Conservation (phyloP, 164 flowering plant species). For the Annona squamosa region DNA sequence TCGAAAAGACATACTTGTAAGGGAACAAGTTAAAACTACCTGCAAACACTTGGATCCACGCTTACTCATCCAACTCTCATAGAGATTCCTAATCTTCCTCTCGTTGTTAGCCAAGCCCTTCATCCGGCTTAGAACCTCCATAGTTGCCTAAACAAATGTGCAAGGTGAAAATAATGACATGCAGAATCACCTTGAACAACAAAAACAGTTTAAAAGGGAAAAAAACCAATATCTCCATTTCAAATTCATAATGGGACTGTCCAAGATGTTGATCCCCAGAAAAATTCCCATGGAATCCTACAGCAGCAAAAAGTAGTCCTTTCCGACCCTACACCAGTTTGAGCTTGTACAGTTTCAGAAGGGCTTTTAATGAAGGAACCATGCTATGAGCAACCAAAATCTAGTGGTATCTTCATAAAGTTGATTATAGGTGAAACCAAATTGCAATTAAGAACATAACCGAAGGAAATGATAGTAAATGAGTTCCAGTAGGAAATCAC, state of each 20-base stretch:
- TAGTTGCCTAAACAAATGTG: conserved; percentile 30
- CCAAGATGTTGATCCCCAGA: neutral
- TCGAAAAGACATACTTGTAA: neutral
- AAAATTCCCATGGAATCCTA: neutral
- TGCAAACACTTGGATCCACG: conserved; percentile 20
- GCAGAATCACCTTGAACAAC: neutral
- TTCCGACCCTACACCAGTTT: no score
- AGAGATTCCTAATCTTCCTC: conserved; percentile 28
- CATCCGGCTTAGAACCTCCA: conserved; percentile 45
- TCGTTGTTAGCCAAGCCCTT: conserved; percentile 12
- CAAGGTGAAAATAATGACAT: neutral
- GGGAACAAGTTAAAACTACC: neutral
- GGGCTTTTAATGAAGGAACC: no score
- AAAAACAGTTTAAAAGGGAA: neutral
- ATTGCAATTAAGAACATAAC: no score
- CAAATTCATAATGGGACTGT: neutral
- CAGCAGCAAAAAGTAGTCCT: neutral
- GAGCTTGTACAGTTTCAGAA: no score
- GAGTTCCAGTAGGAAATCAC: no score
- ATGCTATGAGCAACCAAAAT: no score
- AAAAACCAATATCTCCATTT: neutral
- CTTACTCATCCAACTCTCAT: conserved; percentile 54
- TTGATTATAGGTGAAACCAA: no score
- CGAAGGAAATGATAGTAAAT: no score
- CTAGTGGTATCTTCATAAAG: no score